A percentile compares a stretch with the other conserved stretches of the same genome.
phyloP scores from a whole-genome alignment of 257 asterid genomes.

The Penstemon eatonii region DNA sequence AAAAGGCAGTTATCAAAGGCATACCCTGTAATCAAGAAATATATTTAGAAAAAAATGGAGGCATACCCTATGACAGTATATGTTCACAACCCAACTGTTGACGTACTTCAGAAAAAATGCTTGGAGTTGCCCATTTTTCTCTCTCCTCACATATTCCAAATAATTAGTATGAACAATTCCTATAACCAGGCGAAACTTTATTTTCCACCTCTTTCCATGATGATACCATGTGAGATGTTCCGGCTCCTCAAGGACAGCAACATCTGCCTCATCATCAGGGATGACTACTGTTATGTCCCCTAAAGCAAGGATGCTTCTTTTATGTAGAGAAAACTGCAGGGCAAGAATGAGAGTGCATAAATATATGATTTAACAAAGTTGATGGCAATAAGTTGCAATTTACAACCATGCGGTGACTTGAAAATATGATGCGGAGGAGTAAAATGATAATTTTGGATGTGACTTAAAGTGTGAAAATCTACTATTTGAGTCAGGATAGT shows the following conservation, averaged over 20 bases:
- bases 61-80: slow-evolving; percentile 64
- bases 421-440: slow-evolving; percentile 16
- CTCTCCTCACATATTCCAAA: slow-evolving; percentile 88
- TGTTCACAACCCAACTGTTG: slow-evolving; percentile 88
- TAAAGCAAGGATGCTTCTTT: slow-evolving; percentile 90
- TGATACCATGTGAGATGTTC: slow-evolving; percentile 99
- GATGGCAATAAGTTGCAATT: not conserved
- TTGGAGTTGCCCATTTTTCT: slow-evolving; percentile 67
- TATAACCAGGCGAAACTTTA: slow-evolving; percentile 73
- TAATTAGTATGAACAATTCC: slow-evolving; percentile 97
- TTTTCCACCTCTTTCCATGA: slow-evolving; percentile 95
- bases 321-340: slow-evolving; percentile 74
- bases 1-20: slow-evolving; percentile 24
- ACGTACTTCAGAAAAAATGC: slow-evolving; percentile 76
- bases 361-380: slow-evolving; percentile 15
- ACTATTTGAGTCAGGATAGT: slow-evolving; percentile 7
- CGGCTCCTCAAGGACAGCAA: slow-evolving; percentile 98
- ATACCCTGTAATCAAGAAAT: slow-evolving; percentile 43
- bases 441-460: slow-evolving; percentile 1
- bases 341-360: slow-evolving; percentile 6
- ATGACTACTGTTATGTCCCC: slow-evolving; percentile 90
- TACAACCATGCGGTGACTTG: slow-evolving; percentile 15
- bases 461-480: slow-evolving; percentile 7
- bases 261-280: slow-evolving; percentile 91
- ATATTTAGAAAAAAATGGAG: no score